These are phyloP conservation scores for Calonectria pseudoturangicola DNA, from an alignment of 2,329 filamentous ascomycete species.

Conservation along the genomic window DNA sequence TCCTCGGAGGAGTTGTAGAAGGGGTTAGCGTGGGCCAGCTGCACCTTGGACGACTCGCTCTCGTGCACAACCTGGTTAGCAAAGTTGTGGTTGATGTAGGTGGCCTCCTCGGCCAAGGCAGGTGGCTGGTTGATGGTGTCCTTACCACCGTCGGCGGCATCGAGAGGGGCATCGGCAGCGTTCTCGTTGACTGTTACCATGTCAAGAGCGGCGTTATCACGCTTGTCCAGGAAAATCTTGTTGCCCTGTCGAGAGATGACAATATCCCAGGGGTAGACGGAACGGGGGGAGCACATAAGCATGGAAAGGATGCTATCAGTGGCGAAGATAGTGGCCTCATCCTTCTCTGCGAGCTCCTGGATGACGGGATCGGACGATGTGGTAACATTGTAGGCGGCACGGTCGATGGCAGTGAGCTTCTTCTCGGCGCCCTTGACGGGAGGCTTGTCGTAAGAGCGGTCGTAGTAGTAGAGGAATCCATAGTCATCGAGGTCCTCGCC, in stretches of 20 bases:
- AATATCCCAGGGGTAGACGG: slow-evolving; percentile 98
- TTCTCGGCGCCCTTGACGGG: slow-evolving; percentile 92
- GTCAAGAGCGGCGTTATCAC: slow-evolving; percentile 94
- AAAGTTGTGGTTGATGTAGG: slow-evolving; percentile 99
- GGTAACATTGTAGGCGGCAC: slow-evolving; percentile 98
- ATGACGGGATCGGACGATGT: slow-evolving; percentile 97
- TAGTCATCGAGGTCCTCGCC: slow-evolving; percentile 97
- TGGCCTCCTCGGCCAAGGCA: slow-evolving; percentile 95
- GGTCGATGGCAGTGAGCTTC: slow-evolving; percentile 91
- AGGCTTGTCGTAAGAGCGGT: slow-evolving; percentile 94
- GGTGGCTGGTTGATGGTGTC: slow-evolving; percentile 95
- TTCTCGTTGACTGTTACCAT: slow-evolving; percentile 99
- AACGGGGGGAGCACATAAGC: slow-evolving; percentile 98
- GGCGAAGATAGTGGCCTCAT: slow-evolving; percentile 97
- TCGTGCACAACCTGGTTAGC: slow-evolving; percentile 95
- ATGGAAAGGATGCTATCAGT: slow-evolving; percentile 98
- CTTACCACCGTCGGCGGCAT: slow-evolving; percentile 93
- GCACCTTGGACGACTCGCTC: slow-evolving; percentile 84
- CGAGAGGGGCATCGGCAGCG: slow-evolving; percentile 93
- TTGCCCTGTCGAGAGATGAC: slow-evolving; percentile 94
- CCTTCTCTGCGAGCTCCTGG: slow-evolving; percentile 95
- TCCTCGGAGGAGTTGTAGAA: slow-evolving; percentile 98
- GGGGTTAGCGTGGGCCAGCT: slow-evolving; percentile 92
- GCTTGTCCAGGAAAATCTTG: slow-evolving; percentile 99
- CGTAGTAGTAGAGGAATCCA: slow-evolving; percentile 99